A percentile compares a stretch with the other conserved stretches of the same genome.
phyloP scores from a whole-genome alignment of 139 green algal genomes.

The Pleodorina starrii region DNA sequence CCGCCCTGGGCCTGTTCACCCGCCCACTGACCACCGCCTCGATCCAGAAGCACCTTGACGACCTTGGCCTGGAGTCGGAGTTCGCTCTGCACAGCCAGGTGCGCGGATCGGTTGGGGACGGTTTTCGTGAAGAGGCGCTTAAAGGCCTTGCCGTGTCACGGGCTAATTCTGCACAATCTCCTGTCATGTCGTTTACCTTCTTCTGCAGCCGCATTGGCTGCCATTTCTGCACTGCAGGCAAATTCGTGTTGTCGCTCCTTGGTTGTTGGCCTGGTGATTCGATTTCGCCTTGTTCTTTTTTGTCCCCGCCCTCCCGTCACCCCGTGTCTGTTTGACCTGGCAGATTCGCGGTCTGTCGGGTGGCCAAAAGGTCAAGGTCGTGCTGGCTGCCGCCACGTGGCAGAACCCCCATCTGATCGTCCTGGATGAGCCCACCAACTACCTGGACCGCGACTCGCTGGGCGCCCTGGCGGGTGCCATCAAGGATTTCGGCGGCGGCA shows the following conservation, averaged over 20 bases:
- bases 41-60: constrained; percentile 90
- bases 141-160: too few species aligned
- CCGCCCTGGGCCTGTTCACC: constrained; percentile 82
- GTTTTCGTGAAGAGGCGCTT: too few species aligned
- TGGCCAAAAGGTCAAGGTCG: constrained; percentile 88
- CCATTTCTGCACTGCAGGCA: too few species aligned
- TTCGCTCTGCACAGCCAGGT: constrained; percentile 87
- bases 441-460: constrained; percentile 88
- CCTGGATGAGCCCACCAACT: constrained; percentile 94
- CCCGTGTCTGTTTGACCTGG: background rate
- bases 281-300: too few species aligned
- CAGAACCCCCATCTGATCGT: constrained; percentile 91
- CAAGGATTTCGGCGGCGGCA: constrained; percentile 86
- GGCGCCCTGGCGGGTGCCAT: constrained; percentile 86
- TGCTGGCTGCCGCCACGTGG: constrained; percentile 87
- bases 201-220: too few species aligned
- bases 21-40: constrained; percentile 89
- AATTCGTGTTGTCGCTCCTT: too few species aligned
- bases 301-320: too few species aligned
- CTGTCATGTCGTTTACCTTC: too few species aligned
- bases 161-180: background rate
- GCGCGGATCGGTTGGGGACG: too few species aligned
- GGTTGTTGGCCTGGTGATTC: too few species aligned
- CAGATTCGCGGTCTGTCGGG: constrained; percentile 90
- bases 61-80: constrained; percentile 92